These are phyloP conservation scores for Inga leiocalycina DNA, from an alignment of 306 rosid species.

Conservation along the genomic window DNA sequence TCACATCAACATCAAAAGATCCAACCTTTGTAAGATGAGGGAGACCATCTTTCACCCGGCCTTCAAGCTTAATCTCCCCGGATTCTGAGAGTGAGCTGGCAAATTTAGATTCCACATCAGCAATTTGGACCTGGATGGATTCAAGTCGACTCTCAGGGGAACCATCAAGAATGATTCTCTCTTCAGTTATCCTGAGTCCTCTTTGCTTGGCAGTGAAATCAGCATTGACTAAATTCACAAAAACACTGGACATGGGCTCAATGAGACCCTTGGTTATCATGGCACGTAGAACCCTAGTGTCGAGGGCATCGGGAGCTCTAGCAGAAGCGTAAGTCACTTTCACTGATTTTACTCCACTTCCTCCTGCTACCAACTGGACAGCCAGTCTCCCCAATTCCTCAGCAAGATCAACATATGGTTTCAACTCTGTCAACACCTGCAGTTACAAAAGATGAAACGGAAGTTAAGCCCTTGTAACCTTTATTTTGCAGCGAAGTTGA, in stretches of 20 bases:
- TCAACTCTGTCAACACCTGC: slow-evolving; percentile 83
- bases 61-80: slow-evolving; percentile 90
- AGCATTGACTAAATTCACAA: slow-evolving; percentile 93
- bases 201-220: slow-evolving; percentile 98
- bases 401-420: slow-evolving; percentile 90
- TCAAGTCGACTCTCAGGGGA: slow-evolving; percentile 89
- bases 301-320: slow-evolving; percentile 96
- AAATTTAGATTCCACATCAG: slow-evolving; percentile 90
- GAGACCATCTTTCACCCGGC: slow-evolving; percentile 86
- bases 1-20: slow-evolving; percentile 94
- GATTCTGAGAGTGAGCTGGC: slow-evolving; percentile 88
- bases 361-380: slow-evolving; percentile 96
- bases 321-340: slow-evolving; percentile 87
- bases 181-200: slow-evolving; percentile 89
- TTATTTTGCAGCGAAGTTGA: background rate
- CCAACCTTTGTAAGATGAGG: slow-evolving; percentile 96
- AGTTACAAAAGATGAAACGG: slow-evolving; percentile 26
- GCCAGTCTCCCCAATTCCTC: slow-evolving; percentile 96
- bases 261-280: slow-evolving; percentile 97
- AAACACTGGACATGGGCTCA: slow-evolving; percentile 92
- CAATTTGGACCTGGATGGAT: slow-evolving; percentile 83
- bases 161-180: slow-evolving; percentile 75
- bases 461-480: background rate
- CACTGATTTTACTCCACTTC: slow-evolving; percentile 91
- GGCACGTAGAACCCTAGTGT: slow-evolving; percentile 96